Base-by-base conservation (phyloP, 1,284 basidiomycete genomes). In the Apiotrichum montevideense region DNA sequence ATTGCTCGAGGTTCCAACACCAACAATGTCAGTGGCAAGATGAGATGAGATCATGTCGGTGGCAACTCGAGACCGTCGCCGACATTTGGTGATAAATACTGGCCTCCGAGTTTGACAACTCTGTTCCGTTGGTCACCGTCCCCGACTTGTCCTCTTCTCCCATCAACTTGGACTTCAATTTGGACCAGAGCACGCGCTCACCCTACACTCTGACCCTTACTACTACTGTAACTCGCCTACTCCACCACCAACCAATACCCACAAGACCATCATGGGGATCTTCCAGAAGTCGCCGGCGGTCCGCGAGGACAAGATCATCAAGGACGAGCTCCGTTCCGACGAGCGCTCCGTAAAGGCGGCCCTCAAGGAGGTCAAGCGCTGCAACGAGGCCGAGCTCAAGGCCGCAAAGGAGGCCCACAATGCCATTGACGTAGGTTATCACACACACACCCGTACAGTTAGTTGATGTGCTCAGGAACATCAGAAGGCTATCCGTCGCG, bases 221-320 rank as follows among this genome's bases (percentile, higher is more conserved):
- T 29, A 29, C 29, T 29, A 29, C 29, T 29, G 29, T 29, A 29
- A 29, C 29, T 29, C 29, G 29, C 29, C 29, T 29, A 29, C 29
- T 29, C 29, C 29, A 29, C 29, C 29, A 29, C 29, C 29, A 29
- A 29, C 29, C 29, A 29, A 29, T 15, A 51, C 32, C 44, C 14
- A 35, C 46, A 39, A 46, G 47, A 35, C 33, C 51, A 69, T 45
- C 48, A 75, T 75, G 73, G 73, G 73, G 43, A 52, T 75, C 21
- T 72, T 75, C 62, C 62, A 61, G 49, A 68, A 64, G 41, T 67
- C 70, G 60, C 65, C 73, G 46, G 63, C 63, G 51, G 67, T 66
- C 57, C 61, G 69, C 61, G 66, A 72, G 63, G 70, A 75, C 63
- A 72, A 72, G 63, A 46, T 64, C 32, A 57, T 73, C 33, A 58